Conservation (phyloP, 148 eudicot genomes). For the Agrostemma githago region DNA sequence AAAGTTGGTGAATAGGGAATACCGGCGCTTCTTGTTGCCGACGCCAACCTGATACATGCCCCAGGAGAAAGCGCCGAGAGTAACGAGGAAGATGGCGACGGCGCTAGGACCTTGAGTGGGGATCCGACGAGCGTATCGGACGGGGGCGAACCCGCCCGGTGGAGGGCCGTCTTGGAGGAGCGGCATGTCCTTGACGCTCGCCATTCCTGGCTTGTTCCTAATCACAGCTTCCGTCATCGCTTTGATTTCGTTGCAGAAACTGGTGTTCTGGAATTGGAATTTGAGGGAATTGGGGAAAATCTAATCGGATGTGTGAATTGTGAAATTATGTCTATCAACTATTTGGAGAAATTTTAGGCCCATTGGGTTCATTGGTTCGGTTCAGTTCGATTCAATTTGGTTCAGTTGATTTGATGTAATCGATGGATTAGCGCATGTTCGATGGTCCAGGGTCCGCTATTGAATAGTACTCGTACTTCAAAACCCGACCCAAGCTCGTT, state of each 20-base stretch:
- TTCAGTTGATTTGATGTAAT: too few species aligned
- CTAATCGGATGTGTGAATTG: not conserved
- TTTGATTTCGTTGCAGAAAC: not conserved
- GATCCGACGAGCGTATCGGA: constrained; percentile 83
- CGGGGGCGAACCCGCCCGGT: constrained; percentile 90
- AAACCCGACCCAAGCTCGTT: too few species aligned
- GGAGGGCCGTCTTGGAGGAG: constrained; percentile 89
- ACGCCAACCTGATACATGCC: constrained; percentile 91
- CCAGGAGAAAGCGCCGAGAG: constrained; percentile 75
- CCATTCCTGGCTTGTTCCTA: constrained; percentile 81
- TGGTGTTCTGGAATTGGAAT: too few species aligned
- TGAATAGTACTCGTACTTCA: too few species aligned
- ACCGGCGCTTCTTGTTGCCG: constrained; percentile 94
- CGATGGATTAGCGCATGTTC: too few species aligned
- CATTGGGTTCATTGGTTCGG: too few species aligned
- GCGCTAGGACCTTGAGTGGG: constrained; percentile 85
- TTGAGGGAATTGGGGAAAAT: not conserved
- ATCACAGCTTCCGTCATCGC: constrained; percentile 78
- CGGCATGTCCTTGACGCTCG: constrained; percentile 89
- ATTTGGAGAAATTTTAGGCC: too few species aligned
- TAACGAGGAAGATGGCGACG: constrained; percentile 62
- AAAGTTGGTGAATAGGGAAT: not conserved
- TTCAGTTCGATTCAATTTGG: too few species aligned
- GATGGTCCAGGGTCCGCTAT: too few species aligned
- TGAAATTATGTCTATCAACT: too few species aligned